Conservation (phyloP, 2,329 filamentous ascomycete genomes). For the Colletotrichum theobromicola region DNA sequence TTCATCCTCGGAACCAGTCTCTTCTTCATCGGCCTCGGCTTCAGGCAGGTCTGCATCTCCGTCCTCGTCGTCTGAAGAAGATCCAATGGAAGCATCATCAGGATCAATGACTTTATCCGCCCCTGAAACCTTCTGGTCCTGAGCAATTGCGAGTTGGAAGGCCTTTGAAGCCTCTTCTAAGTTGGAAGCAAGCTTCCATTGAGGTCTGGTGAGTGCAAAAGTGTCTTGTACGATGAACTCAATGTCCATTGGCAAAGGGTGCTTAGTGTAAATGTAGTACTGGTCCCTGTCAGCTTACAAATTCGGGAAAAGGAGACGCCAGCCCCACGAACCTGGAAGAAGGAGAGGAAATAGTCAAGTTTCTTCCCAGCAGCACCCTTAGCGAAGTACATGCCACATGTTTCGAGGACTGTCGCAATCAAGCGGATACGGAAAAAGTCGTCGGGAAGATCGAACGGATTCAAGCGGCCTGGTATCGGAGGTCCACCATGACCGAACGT, state of each 20-base stretch:
- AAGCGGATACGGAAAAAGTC: slow-evolving; percentile 96
- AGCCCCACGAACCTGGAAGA: slow-evolving; percentile 74
- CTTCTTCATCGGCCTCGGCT: slow-evolving; percentile 62
- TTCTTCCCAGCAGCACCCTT: slow-evolving; percentile 95
- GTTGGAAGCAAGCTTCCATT: slow-evolving; percentile 87
- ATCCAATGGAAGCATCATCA: slow-evolving; percentile 74
- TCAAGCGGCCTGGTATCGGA: slow-evolving; percentile 78
- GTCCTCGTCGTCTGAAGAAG: slow-evolving; percentile 78
- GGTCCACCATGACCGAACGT: slow-evolving; percentile 92
- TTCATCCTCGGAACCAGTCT: slow-evolving; percentile 37
- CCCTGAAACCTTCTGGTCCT: slow-evolving; percentile 84
- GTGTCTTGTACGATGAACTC: slow-evolving; percentile 97
- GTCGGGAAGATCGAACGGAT: slow-evolving; percentile 83
- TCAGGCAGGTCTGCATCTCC: slow-evolving; percentile 68
- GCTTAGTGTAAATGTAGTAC: slow-evolving; percentile 94
- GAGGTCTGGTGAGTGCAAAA: slow-evolving; percentile 81
- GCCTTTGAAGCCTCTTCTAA: slow-evolving; percentile 82
- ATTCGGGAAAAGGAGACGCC: background rate
- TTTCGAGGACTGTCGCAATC: slow-evolving; percentile 88
- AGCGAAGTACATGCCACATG: slow-evolving; percentile 95
- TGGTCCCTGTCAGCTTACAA: slow-evolving; percentile 36
- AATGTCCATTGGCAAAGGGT: slow-evolving; percentile 91
- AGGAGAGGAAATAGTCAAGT: slow-evolving; percentile 94
- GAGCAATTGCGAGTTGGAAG: slow-evolving; percentile 86
- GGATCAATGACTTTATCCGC: slow-evolving; percentile 71